Base-by-base conservation (phyloP, 75 land plant species). In the Selaginella moellendorffii region DNA sequence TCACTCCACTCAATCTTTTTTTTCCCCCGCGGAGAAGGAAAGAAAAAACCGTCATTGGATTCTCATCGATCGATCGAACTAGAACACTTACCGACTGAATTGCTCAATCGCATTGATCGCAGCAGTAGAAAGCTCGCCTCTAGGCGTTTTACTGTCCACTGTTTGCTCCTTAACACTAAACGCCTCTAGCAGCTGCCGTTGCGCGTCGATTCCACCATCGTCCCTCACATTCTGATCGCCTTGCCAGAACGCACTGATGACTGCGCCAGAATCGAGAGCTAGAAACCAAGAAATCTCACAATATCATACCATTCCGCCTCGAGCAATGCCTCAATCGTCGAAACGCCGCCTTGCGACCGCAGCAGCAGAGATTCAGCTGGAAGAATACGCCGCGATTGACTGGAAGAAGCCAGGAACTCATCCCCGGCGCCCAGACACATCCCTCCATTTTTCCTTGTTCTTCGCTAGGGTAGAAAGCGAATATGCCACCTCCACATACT, bases 41-140 rank as follows among this genome's bases (percentile, higher is more conserved):
- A 19, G 30, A 25, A 22, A 61, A 19, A 53, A 52, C 23, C 28
- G 29, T 18, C 8, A 8, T 9, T 56, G n/a, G 2, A 36, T 36
- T 5, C 14, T 5, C 14, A 36, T 36, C 5, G 5, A 36, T 36
- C 23, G n/a, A 56, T 56, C 24, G 5, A 56, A 2, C 8, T 62
- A 24, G 26, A 24, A 52, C 31, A 65, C 26, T 61, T 24, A 86
- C 90, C 86, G 74, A 74, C 86, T 84, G 65, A 86, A 86, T 65
- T 86, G 90, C 68, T 86, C 90, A 71, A 86, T 86, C 0, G 86
- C 78, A 29, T 81, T 65, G 29, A 81, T 74, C 30, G 90, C 90
- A 60, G 83, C 86, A 21, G 75, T 64, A 20, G 90, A 86, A 29
- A 86, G 86, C 51, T 62, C 30, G n/a, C 90, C 90, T 62, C 52